Percentiles rank a stretch among this genome's conserved stretches.
Conservation (phyloP, 441 rosid species). For the Arabidopsis lyrata region DNA sequence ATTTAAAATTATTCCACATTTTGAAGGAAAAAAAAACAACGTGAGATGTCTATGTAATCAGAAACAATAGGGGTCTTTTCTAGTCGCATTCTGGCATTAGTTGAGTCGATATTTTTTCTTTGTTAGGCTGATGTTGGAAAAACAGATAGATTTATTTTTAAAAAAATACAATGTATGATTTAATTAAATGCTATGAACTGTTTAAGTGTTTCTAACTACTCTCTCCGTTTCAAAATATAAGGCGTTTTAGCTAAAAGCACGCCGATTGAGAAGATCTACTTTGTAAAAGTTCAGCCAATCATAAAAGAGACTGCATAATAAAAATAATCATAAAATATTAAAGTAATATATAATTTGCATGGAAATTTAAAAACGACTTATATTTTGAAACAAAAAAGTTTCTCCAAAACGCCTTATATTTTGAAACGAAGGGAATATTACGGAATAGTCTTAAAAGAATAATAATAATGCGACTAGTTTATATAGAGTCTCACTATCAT, state of each 20-base stretch:
- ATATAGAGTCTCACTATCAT: constrained; percentile 1
- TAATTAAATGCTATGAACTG: constrained; percentile 13
- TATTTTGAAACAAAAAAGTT: no score
- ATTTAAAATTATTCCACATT: not conserved
- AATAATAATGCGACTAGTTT: no score
- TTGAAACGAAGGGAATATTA: not conserved
- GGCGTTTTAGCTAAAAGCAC: no score
- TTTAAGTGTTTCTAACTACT: constrained; percentile 9
- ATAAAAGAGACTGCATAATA: no score
- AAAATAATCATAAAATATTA: no score
- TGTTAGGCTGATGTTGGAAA: constrained; percentile 29
- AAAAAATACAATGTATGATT: not conserved
- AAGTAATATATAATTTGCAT: no score
- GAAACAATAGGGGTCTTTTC: constrained; percentile 39
- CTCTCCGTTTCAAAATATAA: no score
- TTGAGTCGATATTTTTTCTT: not conserved
- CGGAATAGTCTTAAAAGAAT: constrained; percentile 15
- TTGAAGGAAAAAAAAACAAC: constrained; percentile 26
- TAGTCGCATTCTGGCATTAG: constrained; percentile 23
- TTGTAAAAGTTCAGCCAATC: no score
- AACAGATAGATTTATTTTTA: not conserved
- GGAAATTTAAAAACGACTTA: no score
- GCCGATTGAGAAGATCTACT: no score
- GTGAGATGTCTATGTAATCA: constrained; percentile 40
- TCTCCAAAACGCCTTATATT: no score